These are phyloP conservation scores for Saccharomycopsis oosterbeekiorum DNA, from an alignment of 805 yeast genomes.

Conservation along the genomic window DNA sequence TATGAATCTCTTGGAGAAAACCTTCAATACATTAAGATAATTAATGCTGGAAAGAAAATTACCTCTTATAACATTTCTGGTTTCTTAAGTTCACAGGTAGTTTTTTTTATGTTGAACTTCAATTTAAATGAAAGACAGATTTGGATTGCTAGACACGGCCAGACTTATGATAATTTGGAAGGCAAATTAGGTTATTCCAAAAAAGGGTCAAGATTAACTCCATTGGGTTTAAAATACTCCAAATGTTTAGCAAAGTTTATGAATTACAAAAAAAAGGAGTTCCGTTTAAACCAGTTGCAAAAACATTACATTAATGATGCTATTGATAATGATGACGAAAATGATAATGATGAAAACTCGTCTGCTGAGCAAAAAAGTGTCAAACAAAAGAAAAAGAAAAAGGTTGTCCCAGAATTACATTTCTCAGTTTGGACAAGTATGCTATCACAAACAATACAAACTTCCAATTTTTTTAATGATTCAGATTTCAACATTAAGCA, in stretches of 20 bases:
- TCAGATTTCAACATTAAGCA: slow-evolving; percentile 69
- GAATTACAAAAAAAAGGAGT: slow-evolving; percentile 57
- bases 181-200: slow-evolving; percentile 76
- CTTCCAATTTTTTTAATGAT: slow-evolving; percentile 69
- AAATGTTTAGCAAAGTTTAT: slow-evolving; percentile 66
- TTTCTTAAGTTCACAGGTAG: slow-evolving; percentile 86
- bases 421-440: slow-evolving; percentile 92
- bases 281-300: slow-evolving; percentile 52
- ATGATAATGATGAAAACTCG: slow-evolving; percentile 20
- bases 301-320: slow-evolving; percentile 35
- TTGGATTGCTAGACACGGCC: slow-evolving; percentile 95
- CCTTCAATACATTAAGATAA: slow-evolving; percentile 53
- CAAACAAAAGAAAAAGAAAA: not conserved
- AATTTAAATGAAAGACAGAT: slow-evolving; percentile 84
- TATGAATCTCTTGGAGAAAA: slow-evolving; percentile 29
- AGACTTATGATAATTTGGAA: slow-evolving; percentile 69
- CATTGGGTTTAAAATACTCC: slow-evolving; percentile 67
- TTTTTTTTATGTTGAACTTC: slow-evolving; percentile 81
- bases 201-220: slow-evolving; percentile 61
- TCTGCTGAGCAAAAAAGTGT: slow-evolving; percentile 1
- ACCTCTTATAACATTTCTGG: slow-evolving; percentile 55
- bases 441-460: slow-evolving; percentile 68
- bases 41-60: slow-evolving; percentile 60
- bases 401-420: slow-evolving; percentile 53
- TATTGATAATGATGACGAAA: slow-evolving; percentile 23